Evolutionary conservation across 768 basidiomycete genomes (phyloP).

Genomic region (button mushroom (Agaricus bisporus)): DNA sequence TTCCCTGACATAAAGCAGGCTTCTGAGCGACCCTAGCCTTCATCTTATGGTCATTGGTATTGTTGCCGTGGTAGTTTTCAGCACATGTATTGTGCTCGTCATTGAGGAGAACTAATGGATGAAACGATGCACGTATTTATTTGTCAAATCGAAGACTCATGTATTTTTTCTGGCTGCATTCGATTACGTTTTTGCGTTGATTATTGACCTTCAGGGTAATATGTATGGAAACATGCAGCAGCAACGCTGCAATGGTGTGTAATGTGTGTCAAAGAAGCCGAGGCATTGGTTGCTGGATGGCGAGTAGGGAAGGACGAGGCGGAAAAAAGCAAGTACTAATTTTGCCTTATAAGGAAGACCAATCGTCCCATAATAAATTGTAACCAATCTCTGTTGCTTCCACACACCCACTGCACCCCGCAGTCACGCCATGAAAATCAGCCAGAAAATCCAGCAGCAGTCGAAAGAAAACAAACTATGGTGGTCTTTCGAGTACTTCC

Average conservation of each 20-base stretch:
- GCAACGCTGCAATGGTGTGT: neutral
- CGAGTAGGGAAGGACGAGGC: neutral
- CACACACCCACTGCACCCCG: conserved; percentile 10
- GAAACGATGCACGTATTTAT: neutral
- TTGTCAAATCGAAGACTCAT: too few relatives aligned
- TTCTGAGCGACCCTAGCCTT: conserved; percentile 25
- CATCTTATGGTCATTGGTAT: conserved; percentile 47
- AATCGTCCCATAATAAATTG: conserved; percentile 15
- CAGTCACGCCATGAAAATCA: conserved; percentile 76
- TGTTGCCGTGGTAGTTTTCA: conserved; percentile 42
- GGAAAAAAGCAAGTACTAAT: conserved; percentile 14
- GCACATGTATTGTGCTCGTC: conserved; percentile 46
- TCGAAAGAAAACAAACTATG: conserved; percentile 81
- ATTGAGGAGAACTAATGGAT: conserved; percentile 21
- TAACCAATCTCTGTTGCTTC: conserved; percentile 17
- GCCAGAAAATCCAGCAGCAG: conserved; percentile 85
- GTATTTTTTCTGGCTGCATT: neutral
- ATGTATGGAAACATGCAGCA: neutral
- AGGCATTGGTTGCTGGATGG: neutral
- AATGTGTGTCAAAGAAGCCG: too few relatives aligned
- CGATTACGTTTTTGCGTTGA: neutral
- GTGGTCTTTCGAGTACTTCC: conserved; percentile 99
- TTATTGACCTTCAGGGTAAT: neutral
- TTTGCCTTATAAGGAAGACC: conserved; percentile 19
- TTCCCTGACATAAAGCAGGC: neutral